Base-by-base conservation (phyloP, 2,329 filamentous ascomycete species). In the Raffaelea albimanens region DNA sequence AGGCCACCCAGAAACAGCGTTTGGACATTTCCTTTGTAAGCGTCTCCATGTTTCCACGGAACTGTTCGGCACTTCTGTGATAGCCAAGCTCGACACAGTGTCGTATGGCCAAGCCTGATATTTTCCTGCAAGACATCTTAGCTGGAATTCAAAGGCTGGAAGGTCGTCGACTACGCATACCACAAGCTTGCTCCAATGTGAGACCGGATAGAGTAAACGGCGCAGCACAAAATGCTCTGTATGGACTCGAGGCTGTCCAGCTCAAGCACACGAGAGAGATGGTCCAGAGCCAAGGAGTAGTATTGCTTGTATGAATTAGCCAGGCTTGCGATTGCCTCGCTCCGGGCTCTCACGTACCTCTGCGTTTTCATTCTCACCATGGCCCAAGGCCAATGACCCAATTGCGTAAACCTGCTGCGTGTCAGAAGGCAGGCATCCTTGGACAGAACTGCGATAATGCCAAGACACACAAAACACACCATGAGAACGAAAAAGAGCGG, bases 11-110 rank as follows among this genome's bases (percentile, higher is more conserved):
- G 34, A 61, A 62, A 3, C 49, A 53, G 20, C 60, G 49, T 44
- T 57, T 59, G 19, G 52, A 49, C 49, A 61, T 52, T 43, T 62
- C 55, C 16, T 49, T 41, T 7, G 49, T 52, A 2, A 61, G 47
- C 2, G 49, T 13, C 13, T 46, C 36, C 13, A 3, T 2, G 10
- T 34, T 41, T 2, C 11, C 3, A 19, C 10, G 25, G 20, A 18
- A 34, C 18, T 21, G 14, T 5, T 13, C 5, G 5, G 29, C 33
- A 19, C 29, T 58, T 1, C 61, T 54, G 49, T 64, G 62, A 34
- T 61, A 61, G 2, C 61, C 61, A 4, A 64, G 50, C 31, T 64
- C 59, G 23, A 62, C 56, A 42, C 61, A 64, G 29, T 62, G 59
- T 8, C 62, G 55, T 1, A 64, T 43, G 11, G 61, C 61, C 21